phyloP scores from a whole-genome alignment of 208 protist species.

The Angomonas desouzai region DNA sequence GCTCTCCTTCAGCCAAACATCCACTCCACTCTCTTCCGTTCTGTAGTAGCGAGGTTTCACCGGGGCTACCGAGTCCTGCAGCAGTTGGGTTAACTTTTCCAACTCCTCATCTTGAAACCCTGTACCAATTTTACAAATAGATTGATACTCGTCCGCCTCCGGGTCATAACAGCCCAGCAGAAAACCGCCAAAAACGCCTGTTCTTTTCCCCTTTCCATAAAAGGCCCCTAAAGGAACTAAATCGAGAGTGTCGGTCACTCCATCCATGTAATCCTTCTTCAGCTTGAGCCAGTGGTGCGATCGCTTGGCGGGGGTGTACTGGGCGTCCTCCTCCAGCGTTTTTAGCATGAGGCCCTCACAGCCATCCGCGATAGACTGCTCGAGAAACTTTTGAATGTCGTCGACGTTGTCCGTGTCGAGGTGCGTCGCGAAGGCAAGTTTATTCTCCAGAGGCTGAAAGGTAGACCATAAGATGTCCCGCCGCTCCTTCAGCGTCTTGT shows the following conservation, averaged over 20 bases:
- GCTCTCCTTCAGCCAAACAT: constrained; percentile 96
- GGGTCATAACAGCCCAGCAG: constrained; percentile 98
- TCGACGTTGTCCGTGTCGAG: constrained; percentile 88
- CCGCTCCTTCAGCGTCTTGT: constrained; percentile 79
- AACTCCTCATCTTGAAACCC: constrained; percentile 96
- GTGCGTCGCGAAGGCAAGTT: constrained; percentile 88
- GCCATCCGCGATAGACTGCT: constrained; percentile 88
- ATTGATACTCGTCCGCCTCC: constrained; percentile 96
- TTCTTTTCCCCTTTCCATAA: constrained; percentile 98
- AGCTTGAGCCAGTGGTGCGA: constrained; percentile 98
- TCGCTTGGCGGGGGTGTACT: constrained; percentile 96
- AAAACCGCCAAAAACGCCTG: constrained; percentile 97
- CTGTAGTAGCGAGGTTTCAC: constrained; percentile 83
- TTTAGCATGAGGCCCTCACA: constrained; percentile 99
- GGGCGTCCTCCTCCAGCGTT: constrained; percentile 89
- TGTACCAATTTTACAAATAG: constrained; percentile 98
- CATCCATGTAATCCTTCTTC: constrained; percentile 99
- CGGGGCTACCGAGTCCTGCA: constrained; percentile 55
- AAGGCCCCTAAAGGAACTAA: constrained; percentile 98
- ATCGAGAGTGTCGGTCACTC: constrained; percentile 97
- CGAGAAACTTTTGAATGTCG: constrained; percentile 94
- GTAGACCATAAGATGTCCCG: constrained; percentile 66
- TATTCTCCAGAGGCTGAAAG: constrained; percentile 63
- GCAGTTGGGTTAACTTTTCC: constrained; percentile 51
- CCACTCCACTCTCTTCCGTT: constrained; percentile 55